Evolutionary conservation across 1,139 yeast species (phyloP), one percentile per base, ranked within the genome.

Genomic region (Pichia sp.): DNA sequence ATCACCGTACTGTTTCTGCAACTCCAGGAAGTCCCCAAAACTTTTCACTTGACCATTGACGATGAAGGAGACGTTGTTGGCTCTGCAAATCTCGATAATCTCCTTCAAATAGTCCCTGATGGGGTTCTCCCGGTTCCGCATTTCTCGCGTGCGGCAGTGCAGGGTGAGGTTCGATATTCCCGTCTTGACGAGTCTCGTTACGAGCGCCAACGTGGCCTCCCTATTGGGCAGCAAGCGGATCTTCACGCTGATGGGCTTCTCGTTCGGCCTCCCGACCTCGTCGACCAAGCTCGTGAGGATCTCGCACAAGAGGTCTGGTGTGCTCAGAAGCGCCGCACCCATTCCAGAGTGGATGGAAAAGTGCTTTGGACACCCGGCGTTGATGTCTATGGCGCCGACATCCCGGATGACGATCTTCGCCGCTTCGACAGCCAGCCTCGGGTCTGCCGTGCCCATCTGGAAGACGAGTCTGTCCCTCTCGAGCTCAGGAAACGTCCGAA

Each of bases 361-460:
- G 55, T 85, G 91, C 65, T 89, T 90, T 2, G 99, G 99, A 70
- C 99, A 93, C 4, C 99, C 99, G 41, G 96, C 89, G 67, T 93
- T 93, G 56, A 93, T 79, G 66, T 93, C 99, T 13, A 93, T 86
- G 8, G 96, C 98, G 56, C 83, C 90, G 1, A 93, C 98, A 67
- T 93, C 99, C 1, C 74, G 64, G 16, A 91, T 89, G 2, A 93
- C 87, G 46, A 83, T 74, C 52, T 76, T 71, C 0, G 96, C 97
- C 0, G 97, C 99, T 56, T 83, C 73, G 0, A 89, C 96, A 0
- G 99, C 99, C 21, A 90, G 70, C 1, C 81, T 85, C 0, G 98
- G 85, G 58, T 82, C 78, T 0, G 96, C 79, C 0, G 96, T 84
- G 8, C 99, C 99, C 71, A 93, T 74, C 70, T 93, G 99, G 63